phyloP scores from a whole-genome alignment of 345 rosid genomes.

The Citrus sp. region DNA sequence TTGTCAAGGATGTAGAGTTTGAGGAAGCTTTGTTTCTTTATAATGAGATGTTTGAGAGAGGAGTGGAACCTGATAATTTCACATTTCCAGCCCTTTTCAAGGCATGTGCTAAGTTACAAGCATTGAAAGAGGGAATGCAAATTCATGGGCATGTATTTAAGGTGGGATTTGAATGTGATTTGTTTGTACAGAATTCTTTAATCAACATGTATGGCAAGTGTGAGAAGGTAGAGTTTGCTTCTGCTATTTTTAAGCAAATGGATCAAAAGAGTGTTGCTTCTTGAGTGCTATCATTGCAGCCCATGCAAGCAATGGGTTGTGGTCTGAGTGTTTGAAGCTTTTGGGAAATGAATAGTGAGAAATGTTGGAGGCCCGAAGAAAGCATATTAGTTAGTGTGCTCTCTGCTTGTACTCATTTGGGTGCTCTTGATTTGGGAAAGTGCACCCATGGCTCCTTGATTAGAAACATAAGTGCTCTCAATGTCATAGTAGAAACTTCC shows the following conservation, averaged over 20 bases:
- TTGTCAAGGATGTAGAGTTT: slow-evolving; percentile 16
- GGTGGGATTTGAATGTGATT: slow-evolving; percentile 29
- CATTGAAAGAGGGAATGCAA: slow-evolving; percentile 35
- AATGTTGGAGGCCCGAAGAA: slow-evolving; percentile 38
- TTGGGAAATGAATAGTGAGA: slow-evolving; percentile 27
- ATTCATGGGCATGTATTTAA: slow-evolving; percentile 32
- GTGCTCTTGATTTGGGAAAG: slow-evolving; percentile 40
- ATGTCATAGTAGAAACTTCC: slow-evolving; percentile 48
- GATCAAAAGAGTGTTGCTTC: slow-evolving; percentile 33
- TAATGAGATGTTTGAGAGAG: slow-evolving; percentile 35
- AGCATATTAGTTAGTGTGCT: slow-evolving; percentile 40
- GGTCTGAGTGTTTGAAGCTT: slow-evolving; percentile 31
- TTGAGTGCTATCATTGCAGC: slow-evolving; percentile 43
- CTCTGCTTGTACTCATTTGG: slow-evolving; percentile 45
- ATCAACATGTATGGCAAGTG: slow-evolving; percentile 45
- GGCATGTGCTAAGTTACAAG: slow-evolving; percentile 31
- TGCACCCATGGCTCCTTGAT: slow-evolving; percentile 36
- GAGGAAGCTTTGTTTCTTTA: slow-evolving; percentile 28
- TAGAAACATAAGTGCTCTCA: slow-evolving; percentile 30
- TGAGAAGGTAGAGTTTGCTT: slow-evolving; percentile 23
- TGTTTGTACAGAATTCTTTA: slow-evolving; percentile 38
- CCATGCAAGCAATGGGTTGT: slow-evolving; percentile 32
- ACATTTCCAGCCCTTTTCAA: slow-evolving; percentile 36
- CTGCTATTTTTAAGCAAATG: slow-evolving; percentile 27
- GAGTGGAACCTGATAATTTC: slow-evolving; percentile 35